Conservation (phyloP, 306 rosid genomes). For the Quercus ilex region DNA sequence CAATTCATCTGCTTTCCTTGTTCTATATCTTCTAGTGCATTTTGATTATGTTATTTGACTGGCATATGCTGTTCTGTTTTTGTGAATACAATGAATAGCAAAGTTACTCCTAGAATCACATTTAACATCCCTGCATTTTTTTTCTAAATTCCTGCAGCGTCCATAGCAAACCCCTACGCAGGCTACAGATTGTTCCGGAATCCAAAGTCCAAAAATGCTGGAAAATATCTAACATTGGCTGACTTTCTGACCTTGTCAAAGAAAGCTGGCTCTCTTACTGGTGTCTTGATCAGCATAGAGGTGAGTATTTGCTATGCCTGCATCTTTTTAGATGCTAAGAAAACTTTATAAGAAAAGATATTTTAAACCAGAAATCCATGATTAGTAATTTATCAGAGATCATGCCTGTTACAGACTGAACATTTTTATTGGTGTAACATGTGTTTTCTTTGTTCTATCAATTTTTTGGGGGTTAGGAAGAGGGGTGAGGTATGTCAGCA, state of each 20-base stretch:
- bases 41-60: slow-evolving; percentile 9
- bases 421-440: background rate
- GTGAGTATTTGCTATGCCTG: slow-evolving; percentile 32
- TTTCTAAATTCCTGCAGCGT: slow-evolving; percentile 48
- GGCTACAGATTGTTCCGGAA: slow-evolving; percentile 45
- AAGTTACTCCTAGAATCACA: background rate
- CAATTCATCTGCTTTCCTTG: background rate
- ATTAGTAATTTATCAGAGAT: background rate
- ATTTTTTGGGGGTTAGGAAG: background rate
- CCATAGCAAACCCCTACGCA: slow-evolving; percentile 44
- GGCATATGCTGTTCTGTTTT: background rate
- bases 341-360: background rate
- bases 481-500: background rate
- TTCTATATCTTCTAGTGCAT: slow-evolving; percentile 9
- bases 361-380: background rate
- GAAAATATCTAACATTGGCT: slow-evolving; percentile 47
- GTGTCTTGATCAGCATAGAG: slow-evolving; percentile 71
- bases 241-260: slow-evolving; percentile 78
- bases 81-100: background rate
- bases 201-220: slow-evolving; percentile 42
- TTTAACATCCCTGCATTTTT: slow-evolving; percentile 27
- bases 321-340: background rate
- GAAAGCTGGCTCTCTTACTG: slow-evolving; percentile 57
- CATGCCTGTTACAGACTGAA: background rate
- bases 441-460: background rate